Base-by-base conservation (phyloP, 75 land plant species). In the Cunninghamia lanceolata region DNA sequence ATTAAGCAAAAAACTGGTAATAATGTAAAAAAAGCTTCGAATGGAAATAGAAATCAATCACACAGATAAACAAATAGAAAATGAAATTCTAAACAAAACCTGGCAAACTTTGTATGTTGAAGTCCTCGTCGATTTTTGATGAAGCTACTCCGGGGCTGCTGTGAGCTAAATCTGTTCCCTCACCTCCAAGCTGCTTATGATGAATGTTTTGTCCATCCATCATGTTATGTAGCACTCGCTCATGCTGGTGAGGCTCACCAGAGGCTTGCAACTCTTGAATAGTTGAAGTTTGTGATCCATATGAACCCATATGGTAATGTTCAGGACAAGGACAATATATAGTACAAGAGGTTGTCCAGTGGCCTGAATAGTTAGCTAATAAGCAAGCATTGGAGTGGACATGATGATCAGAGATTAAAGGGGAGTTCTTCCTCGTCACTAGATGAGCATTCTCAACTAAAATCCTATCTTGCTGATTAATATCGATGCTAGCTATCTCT, bases 251-350 rank as follows among this genome's bases (percentile, higher is more conserved):
- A 16, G 43, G 79, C 79, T 76, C 21, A 39, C 5, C 38, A 39
- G 43, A 76, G 14, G 16, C 38, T 39, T 76, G 79, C 15, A 76
- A 36, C 28, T 76, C 42, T 19, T 76, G 79, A 35, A 39, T 19
- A 38, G 43, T 38, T 36, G 28, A 1, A 59, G 21, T 59, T 25
- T 21, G 68, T 59, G 68, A 59, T 59, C 68, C 68, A 25, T 21
- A 25, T 9, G 43, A 19, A 38, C 7, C 40, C 79, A 76, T 39
- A 5, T 8, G 15, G 39, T 39, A 15, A 76, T 76, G 79, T 76
- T 76, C 17, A 76, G 79, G 79, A 19, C 79, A 76, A 76, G 79
- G 38, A 39, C 43, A 76, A 39, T 76, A 76, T 15, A 76, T 16
- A 38, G 79, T 59, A 25, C 68, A 59, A 25, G 25, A 59, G 39